A percentile compares a stretch with the other conserved stretches of the same genome.
Evolutionary conservation across 805 yeast genomes (phyloP).

Genomic region (Sungouiella blattae): DNA sequence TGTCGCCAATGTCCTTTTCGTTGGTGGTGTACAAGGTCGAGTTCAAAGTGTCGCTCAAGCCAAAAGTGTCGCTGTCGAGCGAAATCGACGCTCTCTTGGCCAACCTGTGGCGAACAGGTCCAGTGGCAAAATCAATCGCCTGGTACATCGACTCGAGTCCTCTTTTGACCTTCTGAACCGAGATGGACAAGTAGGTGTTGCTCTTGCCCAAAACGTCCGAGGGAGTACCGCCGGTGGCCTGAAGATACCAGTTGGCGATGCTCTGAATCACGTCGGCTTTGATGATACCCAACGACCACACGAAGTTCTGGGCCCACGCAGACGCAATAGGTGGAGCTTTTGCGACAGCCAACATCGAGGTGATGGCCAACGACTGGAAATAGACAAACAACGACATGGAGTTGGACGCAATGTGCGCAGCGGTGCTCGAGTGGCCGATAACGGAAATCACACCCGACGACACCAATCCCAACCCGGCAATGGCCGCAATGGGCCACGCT

Average conservation of each 20-base stretch:
- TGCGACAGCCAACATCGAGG: slow-evolving; percentile 93
- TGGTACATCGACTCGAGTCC: slow-evolving; percentile 13
- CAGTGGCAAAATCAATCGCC: slow-evolving; percentile 11
- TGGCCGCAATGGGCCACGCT: slow-evolving; percentile 93
- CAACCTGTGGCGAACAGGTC: slow-evolving; percentile 10
- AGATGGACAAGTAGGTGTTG: slow-evolving; percentile 68
- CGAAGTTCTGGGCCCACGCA: slow-evolving; percentile 96
- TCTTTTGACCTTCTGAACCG: slow-evolving; percentile 58
- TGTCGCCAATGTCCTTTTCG: slow-evolving; percentile 64
- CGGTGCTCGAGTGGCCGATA: slow-evolving; percentile 85
- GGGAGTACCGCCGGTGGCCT: slow-evolving; percentile 87
- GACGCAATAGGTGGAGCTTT: slow-evolving; percentile 95
- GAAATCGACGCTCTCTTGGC: slow-evolving; percentile 30
- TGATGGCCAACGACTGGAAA: slow-evolving; percentile 89
- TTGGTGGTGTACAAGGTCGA: slow-evolving; percentile 59
- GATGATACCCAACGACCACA: slow-evolving; percentile 94
- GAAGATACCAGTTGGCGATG: slow-evolving; percentile 90
- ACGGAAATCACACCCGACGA: slow-evolving; percentile 86
- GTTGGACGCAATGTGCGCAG: slow-evolving; percentile 97
- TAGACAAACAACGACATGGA: slow-evolving; percentile 88
- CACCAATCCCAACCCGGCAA: slow-evolving; percentile 82
- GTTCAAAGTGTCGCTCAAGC: slow-evolving; percentile 39
- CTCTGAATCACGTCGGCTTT: slow-evolving; percentile 71
- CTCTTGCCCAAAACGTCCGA: slow-evolving; percentile 64
- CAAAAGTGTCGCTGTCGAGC: slow-evolving; percentile 46